Percentiles rank a stretch among this genome's conserved stretches.
These are phyloP conservation scores for Myxozyma lipomycoides DNA, from an alignment of 805 yeast genomes.

Conservation along the genomic window DNA sequence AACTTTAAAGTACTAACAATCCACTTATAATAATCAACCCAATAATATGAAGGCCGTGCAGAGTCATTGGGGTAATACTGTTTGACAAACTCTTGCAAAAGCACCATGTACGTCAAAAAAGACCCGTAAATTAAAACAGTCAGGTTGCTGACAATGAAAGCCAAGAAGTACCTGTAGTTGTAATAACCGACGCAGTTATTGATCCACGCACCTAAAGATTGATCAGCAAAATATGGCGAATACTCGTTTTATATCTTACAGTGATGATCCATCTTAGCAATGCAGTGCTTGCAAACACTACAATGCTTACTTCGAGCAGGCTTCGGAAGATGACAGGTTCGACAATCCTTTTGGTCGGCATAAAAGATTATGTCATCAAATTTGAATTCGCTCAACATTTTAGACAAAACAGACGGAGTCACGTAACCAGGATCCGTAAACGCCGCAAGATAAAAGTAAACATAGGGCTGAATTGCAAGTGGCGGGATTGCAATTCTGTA, in stretches of 20 bases:
- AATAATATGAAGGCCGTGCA: conserved; percentile 11
- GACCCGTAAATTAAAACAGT: conserved; percentile 46
- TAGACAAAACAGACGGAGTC: conserved; percentile 31
- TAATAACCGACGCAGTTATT: conserved; percentile 58
- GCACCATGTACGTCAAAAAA: conserved; percentile 31
- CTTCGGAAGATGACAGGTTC: conserved; percentile 46
- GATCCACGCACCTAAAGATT: conserved; percentile 44
- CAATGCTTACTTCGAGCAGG: conserved; percentile 66
- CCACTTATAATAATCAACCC: conserved; percentile 20
- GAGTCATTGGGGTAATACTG: conserved; percentile 19
- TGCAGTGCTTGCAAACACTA: conserved; percentile 47
- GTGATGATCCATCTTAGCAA: conserved; percentile 54
- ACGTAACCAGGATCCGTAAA: conserved; percentile 42
- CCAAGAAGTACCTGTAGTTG: conserved; percentile 59
- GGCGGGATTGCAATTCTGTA: conserved; percentile 23
- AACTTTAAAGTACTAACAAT: conserved; percentile 2
- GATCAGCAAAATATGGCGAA: not conserved
- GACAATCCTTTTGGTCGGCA: conserved; percentile 41
- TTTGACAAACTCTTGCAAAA: conserved; percentile 11
- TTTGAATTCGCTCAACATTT: conserved; percentile 32
- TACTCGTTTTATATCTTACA: no score
- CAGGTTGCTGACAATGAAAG: conserved; percentile 51
- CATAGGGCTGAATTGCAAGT: conserved; percentile 30
- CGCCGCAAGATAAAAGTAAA: conserved; percentile 32
- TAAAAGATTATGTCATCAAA: conserved; percentile 55